Percentiles rank a stretch among this genome's conserved stretches.
phyloP scores from a whole-genome alignment of 306 rosid genomes.

The Vicia sativa region DNA sequence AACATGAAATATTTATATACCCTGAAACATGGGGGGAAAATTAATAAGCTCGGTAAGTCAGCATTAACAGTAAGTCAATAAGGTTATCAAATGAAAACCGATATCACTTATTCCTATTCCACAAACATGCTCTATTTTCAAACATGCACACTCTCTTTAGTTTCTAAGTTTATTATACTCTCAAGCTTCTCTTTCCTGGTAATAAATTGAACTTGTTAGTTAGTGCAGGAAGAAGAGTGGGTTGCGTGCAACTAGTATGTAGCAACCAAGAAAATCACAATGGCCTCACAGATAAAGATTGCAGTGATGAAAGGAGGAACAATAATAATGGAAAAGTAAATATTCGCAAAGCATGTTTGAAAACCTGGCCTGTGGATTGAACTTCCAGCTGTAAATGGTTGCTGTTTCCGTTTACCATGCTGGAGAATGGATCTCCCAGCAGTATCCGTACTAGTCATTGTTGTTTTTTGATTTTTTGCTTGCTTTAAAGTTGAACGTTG shows the following conservation, averaged over 20 bases:
- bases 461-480: background rate
- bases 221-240: conserved; percentile 89
- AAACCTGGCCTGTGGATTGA: conserved; percentile 3
- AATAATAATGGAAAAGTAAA: conserved; percentile 33
- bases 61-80: background rate
- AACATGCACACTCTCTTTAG: background rate
- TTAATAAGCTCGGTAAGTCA: background rate
- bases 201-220: conserved; percentile 1
- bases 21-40: background rate
- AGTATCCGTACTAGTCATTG: background rate
- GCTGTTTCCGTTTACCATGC: background rate
- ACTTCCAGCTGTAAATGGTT: conserved; percentile 3
- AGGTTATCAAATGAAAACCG: background rate
- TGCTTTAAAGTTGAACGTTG: background rate
- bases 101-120: background rate
- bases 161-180: background rate
- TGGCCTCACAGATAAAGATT: conserved; percentile 43
- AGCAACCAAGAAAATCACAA: conserved; percentile 14
- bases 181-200: background rate
- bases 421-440: background rate
- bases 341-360: conserved; percentile 56
- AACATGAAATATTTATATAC: background rate
- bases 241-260: conserved; percentile 56
- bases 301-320: conserved; percentile 44
- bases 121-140: background rate